A percentile compares a stretch with the other conserved stretches of the same genome.
Evolutionary conservation across 306 rosid genomes (phyloP).

Genomic region (Benincasa hispida): DNA sequence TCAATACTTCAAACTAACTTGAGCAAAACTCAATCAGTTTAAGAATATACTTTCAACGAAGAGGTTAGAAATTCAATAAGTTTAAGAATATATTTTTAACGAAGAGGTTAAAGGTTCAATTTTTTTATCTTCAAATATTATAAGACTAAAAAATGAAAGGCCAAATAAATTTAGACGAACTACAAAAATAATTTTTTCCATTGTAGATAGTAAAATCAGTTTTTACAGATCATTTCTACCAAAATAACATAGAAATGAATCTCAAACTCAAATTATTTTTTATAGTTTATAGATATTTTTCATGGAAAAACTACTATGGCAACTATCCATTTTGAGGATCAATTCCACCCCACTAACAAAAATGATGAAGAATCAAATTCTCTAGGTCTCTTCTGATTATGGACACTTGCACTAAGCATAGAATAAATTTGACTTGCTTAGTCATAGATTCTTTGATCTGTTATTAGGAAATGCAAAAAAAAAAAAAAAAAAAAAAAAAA

Average conservation of each 20-base stretch:
- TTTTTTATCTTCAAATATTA: too few species aligned
- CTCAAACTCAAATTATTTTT: too few species aligned
- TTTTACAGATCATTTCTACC: too few species aligned
- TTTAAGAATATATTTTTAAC: too few species aligned
- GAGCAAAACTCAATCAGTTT: background rate
- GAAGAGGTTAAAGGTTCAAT: too few species aligned
- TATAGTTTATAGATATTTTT: background rate
- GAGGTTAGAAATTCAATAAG: background rate
- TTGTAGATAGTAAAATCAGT: too few species aligned
- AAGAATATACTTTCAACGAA: too few species aligned
- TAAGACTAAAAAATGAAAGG: too few species aligned
- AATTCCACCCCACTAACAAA: constrained; percentile 1
- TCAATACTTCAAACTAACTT: background rate
- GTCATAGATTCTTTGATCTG: background rate
- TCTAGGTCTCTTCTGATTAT: background rate
- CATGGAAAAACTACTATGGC: background rate
- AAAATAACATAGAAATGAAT: background rate
- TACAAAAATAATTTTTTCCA: background rate
- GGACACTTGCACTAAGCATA: background rate
- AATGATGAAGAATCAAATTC: constrained; percentile 19
- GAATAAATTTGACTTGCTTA: background rate
- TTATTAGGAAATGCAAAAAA: background rate
- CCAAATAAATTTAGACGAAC: background rate
- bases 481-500: too few species aligned
- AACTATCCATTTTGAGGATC: background rate